Conservation (phyloP, 2,329 filamentous ascomycete genomes). For the Ilyonectria robusta region DNA sequence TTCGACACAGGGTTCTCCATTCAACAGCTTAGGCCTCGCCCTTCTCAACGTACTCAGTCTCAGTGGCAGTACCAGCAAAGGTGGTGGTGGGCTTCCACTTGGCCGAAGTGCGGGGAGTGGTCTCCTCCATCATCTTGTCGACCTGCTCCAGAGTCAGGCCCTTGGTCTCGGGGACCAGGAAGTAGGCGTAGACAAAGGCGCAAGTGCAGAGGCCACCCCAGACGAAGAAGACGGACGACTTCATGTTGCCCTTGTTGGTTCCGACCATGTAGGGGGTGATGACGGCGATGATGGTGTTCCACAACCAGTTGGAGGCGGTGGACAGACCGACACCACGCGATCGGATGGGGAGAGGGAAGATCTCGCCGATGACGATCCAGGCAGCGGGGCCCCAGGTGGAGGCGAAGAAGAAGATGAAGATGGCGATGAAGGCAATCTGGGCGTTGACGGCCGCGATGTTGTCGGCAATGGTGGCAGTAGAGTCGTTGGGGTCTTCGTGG, state of each 20-base stretch:
- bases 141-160: slow-evolving; percentile 81
- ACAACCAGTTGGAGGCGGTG: slow-evolving; percentile 87
- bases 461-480: slow-evolving; percentile 58
- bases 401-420: slow-evolving; percentile 87
- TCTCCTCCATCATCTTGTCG: slow-evolving; percentile 91
- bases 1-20: not conserved
- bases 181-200: slow-evolving; percentile 70
- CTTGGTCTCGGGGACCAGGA: slow-evolving; percentile 80
- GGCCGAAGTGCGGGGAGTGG: slow-evolving; percentile 80
- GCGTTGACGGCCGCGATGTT: slow-evolving; percentile 73
- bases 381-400: slow-evolving; percentile 80
- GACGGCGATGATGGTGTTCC: slow-evolving; percentile 80
- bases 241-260: slow-evolving; percentile 60
- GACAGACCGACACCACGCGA: slow-evolving; percentile 89
- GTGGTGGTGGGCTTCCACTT: slow-evolving; percentile 82
- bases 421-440: slow-evolving; percentile 83
- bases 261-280: slow-evolving; percentile 76
- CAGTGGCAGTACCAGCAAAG: slow-evolving; percentile 64
- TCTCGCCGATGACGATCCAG: slow-evolving; percentile 81
- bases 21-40: slow-evolving; percentile 31
- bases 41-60: slow-evolving; percentile 46
- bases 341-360: slow-evolving; percentile 86
- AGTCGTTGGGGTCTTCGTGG: slow-evolving; percentile 60
- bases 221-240: slow-evolving; percentile 68
- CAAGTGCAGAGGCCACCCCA: slow-evolving; percentile 72